phyloP scores from a whole-genome alignment of 2,329 filamentous ascomycete genomes.

The Cercospora nicotianae region DNA sequence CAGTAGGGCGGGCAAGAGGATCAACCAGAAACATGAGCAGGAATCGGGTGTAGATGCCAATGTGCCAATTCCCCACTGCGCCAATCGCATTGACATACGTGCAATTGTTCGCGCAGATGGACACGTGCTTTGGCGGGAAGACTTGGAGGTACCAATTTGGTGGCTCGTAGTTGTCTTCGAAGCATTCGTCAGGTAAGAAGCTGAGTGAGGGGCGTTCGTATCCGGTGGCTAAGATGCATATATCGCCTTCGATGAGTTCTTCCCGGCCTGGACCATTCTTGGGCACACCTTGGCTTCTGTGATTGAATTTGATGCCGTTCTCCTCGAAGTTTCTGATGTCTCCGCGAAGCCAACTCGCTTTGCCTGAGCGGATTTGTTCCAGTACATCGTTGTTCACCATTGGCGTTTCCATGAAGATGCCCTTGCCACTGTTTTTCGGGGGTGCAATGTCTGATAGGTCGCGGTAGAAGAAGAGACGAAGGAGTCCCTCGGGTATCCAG shows the following conservation, averaged over 20 bases:
- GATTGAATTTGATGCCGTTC: constrained; percentile 68
- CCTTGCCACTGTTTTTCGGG: constrained; percentile 53
- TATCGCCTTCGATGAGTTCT: constrained; percentile 67
- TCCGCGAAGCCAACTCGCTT: constrained; percentile 76
- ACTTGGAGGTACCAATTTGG: constrained; percentile 89
- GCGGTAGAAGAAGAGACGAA: constrained; percentile 78
- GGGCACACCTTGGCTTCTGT: constrained; percentile 67
- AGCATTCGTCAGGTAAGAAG: constrained; percentile 73
- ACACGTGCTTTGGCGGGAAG: constrained; percentile 73
- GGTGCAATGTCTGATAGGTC: constrained; percentile 75
- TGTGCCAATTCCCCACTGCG: constrained; percentile 83
- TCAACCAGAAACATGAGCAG: constrained; percentile 84
- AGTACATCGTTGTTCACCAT: constrained; percentile 84
- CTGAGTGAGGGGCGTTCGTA: constrained; percentile 71
- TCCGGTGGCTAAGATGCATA: constrained; percentile 81
- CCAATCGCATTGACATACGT: constrained; percentile 80
- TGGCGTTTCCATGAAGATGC: constrained; percentile 79
- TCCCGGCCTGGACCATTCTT: constrained; percentile 71
- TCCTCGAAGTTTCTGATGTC: constrained; percentile 69
- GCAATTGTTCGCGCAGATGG: constrained; percentile 78
- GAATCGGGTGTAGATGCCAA: constrained; percentile 84
- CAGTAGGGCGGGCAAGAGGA: constrained; percentile 68
- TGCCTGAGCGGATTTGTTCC: constrained; percentile 68
- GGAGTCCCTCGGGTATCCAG: constrained; percentile 73
- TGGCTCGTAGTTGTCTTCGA: constrained; percentile 70